phyloP scores from a whole-genome alignment of 78 protist genomes.

The Dictyostelium intermedium region DNA sequence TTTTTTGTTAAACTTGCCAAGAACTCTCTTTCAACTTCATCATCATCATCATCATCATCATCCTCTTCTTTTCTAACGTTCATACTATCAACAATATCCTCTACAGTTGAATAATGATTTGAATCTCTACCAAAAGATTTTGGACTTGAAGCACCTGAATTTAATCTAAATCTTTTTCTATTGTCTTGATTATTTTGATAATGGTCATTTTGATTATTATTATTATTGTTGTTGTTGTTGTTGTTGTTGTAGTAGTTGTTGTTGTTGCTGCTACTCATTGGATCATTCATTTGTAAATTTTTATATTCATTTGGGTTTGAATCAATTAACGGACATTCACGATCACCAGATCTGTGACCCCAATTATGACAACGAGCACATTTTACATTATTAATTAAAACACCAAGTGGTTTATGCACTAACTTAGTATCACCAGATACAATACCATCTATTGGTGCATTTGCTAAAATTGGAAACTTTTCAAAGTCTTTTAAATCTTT shows the following conservation, averaged over 20 bases:
- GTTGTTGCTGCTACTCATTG: neutral
- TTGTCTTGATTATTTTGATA: neutral
- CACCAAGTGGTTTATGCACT: slow-evolving; percentile 75
- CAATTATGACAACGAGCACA: slow-evolving; percentile 67
- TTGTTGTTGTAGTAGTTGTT: neutral
- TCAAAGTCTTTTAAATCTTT: slow-evolving; percentile 37
- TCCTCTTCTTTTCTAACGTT: neutral
- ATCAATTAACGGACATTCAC: slow-evolving; percentile 63
- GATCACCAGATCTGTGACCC: slow-evolving; percentile 82
- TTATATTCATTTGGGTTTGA: slow-evolving; percentile 17
- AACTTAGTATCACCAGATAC: slow-evolving; percentile 27
- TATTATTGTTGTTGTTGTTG: neutral
- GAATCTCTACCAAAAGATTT: slow-evolving; percentile 3
- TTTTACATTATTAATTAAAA: slow-evolving; percentile 61
- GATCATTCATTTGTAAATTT: slow-evolving; percentile 59
- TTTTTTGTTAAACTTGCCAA: slow-evolving; percentile 41
- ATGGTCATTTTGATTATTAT: neutral
- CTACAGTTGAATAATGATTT: neutral
- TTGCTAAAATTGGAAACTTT: slow-evolving; percentile 57
- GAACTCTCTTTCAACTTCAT: slow-evolving; percentile 60
- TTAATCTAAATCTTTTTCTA: neutral
- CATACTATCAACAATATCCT: neutral
- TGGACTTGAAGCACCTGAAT: slow-evolving; percentile 10
- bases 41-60: slow-evolving; percentile 39
- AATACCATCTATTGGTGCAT: slow-evolving; percentile 50